Conservation (phyloP, 306 rosid species). For the Sphenostylis stenocarpa region DNA sequence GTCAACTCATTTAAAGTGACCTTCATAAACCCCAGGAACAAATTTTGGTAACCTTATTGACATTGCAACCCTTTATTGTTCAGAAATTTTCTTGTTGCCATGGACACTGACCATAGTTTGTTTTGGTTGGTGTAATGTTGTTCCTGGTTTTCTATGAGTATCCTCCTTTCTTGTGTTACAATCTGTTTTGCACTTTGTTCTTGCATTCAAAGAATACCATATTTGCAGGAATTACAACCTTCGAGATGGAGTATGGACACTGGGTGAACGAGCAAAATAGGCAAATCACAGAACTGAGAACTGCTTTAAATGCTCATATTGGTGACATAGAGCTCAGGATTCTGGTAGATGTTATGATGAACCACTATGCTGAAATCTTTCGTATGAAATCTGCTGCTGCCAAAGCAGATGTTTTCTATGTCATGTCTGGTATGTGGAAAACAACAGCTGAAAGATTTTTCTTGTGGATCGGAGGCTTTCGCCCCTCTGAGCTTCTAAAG, state of each 20-base stretch:
- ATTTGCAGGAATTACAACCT: slow-evolving; percentile 65
- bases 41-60: slow-evolving; percentile 6
- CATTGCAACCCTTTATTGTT: slow-evolving; percentile 6
- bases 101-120: not conserved
- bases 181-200: not conserved
- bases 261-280: slow-evolving; percentile 90
- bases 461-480: slow-evolving; percentile 98
- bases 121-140: slow-evolving; percentile 2
- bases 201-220: slow-evolving; percentile 30
- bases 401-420: slow-evolving; percentile 84
- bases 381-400: slow-evolving; percentile 87
- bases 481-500: slow-evolving; percentile 96
- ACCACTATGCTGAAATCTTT: slow-evolving; percentile 71
- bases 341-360: slow-evolving; percentile 70
- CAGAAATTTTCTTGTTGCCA: not conserved
- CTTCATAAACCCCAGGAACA: not conserved
- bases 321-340: slow-evolving; percentile 79
- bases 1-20: not conserved
- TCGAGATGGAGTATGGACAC: slow-evolving; percentile 87
- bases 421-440: slow-evolving; percentile 96
- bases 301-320: slow-evolving; percentile 60
- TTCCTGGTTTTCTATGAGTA: not conserved
- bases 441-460: slow-evolving; percentile 87
- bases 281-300: slow-evolving; percentile 68
- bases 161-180: not conserved